These are phyloP conservation scores for Naganishia randhawae DNA, from an alignment of 768 basidiomycete species.

Conservation along the genomic window DNA sequence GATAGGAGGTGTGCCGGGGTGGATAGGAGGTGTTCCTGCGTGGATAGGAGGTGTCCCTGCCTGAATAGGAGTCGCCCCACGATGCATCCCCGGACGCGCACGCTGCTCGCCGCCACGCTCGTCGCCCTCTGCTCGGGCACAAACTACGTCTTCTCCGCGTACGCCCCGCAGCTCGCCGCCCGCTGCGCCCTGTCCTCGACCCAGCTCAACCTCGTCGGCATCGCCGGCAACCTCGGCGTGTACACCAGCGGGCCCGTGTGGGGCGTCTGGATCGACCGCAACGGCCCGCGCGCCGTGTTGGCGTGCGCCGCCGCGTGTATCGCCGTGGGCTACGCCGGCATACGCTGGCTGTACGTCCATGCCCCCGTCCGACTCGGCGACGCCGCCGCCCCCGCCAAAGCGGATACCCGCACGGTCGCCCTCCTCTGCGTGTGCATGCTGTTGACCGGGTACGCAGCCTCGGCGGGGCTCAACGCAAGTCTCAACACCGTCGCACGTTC, in stretches of 20 bases:
- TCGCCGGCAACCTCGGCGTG: constrained; percentile 62
- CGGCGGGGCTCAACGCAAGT: constrained; percentile 65
- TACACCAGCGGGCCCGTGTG: constrained; percentile 69
- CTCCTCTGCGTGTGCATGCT: constrained; percentile 62
- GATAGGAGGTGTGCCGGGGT: too few species aligned
- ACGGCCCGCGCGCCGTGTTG: constrained; percentile 59
- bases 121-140: constrained; percentile 15
- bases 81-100: background rate
- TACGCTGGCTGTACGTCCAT: constrained; percentile 63
- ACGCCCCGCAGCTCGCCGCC: constrained; percentile 79
- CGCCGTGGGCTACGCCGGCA: constrained; percentile 69
- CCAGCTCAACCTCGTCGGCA: constrained; percentile 70
- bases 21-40: background rate
- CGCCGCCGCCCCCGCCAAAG: background rate
- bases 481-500: constrained; percentile 80
- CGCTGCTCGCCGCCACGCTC: background rate
- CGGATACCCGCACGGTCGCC: background rate
- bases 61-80: too few species aligned
- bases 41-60: background rate
- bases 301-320: background rate
- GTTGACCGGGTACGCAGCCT: constrained; percentile 73
- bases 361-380: background rate
- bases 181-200: constrained; percentile 73
- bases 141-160: constrained; percentile 56
- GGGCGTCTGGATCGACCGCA: constrained; percentile 71